Conservation (phyloP, 2,329 filamentous ascomycete genomes). For the Epichloe sibirici region DNA sequence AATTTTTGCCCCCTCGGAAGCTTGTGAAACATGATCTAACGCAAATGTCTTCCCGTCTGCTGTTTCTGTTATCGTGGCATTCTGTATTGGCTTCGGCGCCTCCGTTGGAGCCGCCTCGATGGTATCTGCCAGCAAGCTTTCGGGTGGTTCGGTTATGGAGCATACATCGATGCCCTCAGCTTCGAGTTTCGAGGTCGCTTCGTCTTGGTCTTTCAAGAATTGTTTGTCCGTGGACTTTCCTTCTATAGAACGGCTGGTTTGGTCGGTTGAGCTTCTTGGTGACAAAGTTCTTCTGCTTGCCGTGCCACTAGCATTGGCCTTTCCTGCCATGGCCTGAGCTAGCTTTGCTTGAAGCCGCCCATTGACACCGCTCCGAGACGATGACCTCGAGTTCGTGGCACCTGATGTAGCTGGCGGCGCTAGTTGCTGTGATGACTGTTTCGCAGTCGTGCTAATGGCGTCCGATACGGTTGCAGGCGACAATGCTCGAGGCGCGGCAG, state of each 20-base stretch:
- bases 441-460: slow-evolving; percentile 8
- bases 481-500: background rate
- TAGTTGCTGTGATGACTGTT: slow-evolving; percentile 6
- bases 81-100: background rate
- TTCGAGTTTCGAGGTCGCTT: background rate
- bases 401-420: slow-evolving; percentile 21
- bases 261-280: slow-evolving; percentile 26
- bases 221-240: slow-evolving; percentile 16
- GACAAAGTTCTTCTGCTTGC: slow-evolving; percentile 31
- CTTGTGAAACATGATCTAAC: background rate
- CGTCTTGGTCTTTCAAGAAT: background rate
- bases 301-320: slow-evolving; percentile 29
- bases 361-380: slow-evolving; percentile 51
- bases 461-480: too few species aligned
- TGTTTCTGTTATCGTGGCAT: background rate
- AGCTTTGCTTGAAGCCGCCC: slow-evolving; percentile 82
- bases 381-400: slow-evolving; percentile 44
- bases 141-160: background rate
- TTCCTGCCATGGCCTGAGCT: slow-evolving; percentile 74
- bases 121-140: background rate
- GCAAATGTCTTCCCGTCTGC: background rate
- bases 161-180: background rate
- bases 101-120: background rate
- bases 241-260: slow-evolving; percentile 17
- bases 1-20: background rate